Base-by-base conservation (phyloP, 1,139 yeast species). In the Zygoascus meyerae region DNA sequence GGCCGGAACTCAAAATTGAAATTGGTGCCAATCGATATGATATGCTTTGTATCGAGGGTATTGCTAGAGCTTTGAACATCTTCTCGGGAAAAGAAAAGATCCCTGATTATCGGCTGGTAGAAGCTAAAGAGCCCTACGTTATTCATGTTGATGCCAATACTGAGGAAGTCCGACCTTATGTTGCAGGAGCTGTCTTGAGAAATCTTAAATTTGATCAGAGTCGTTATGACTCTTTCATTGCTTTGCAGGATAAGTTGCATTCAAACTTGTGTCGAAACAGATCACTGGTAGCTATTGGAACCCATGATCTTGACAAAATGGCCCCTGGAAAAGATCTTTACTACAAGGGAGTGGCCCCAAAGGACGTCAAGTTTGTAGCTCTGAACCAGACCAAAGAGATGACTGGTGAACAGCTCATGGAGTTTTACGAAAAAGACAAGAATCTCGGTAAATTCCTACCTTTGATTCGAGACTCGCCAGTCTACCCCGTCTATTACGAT, bases 21-120 rank as follows among this genome's bases (percentile, higher is more conserved):
- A 83, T 94, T 55, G 97, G 97, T 48, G 99, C 99, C 54, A 94
- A 94, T 71, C 64, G 98, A 72, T 94, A 92, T 63, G 99, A 92
- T 66, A 81, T 94, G 92, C 80, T 94, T 58, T 94, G 98, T 73
- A 84, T 89, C 55, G 99, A 94, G 69, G 99, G 99, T 63, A 90
- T 94, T 67, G 87, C 97, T 1, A 95, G 89, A 63, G 94, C 97
- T 0, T 74, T 94, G 63, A 89, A 89, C 62, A 95, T 89, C 65
- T 94, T 86, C 64, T 74, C 90, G 60, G 95, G 94, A 34, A 78
- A 78, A 52, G 64, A 68, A 10, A 64, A 70, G 47, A 72, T 84
- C 36, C 97, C 98, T 45, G 67, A 69, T 31, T 92, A 77, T 73
- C 78, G 71, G 49, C 72, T 85, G 50, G 71, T 75, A 32, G 52